phyloP scores from a whole-genome alignment of 2,329 filamentous ascomycete genomes.

The Dothideomycetes sp. region DNA sequence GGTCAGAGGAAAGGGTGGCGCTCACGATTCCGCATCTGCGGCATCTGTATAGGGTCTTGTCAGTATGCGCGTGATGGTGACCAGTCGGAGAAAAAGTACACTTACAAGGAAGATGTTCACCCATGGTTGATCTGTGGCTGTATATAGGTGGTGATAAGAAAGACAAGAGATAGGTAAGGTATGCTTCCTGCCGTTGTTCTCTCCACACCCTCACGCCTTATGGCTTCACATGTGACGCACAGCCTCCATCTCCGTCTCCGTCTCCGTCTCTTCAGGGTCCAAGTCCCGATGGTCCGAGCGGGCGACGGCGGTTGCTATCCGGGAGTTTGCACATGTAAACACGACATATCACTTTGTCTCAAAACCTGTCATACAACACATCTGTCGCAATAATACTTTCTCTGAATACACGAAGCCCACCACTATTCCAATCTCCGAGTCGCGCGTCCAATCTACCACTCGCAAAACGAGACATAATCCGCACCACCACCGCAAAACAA shows the following conservation, averaged over 20 bases:
- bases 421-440: too few species aligned
- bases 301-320: not conserved
- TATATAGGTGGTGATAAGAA: not conserved
- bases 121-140: constrained; percentile 20
- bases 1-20: constrained; percentile 10
- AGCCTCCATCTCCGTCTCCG: too few species aligned
- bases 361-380: too few species aligned
- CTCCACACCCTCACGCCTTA: too few species aligned
- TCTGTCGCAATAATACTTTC: too few species aligned
- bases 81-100: constrained; percentile 9
- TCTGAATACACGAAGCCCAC: too few species aligned
- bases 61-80: constrained; percentile 11
- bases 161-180: not conserved
- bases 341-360: not conserved
- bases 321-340: not conserved
- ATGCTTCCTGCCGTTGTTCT: too few species aligned
- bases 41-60: constrained; percentile 55
- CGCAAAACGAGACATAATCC: too few species aligned
- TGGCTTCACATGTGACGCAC: too few species aligned
- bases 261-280: not conserved
- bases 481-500: not conserved
- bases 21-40: constrained; percentile 88
- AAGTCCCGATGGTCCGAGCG: not conserved
- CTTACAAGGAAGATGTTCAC: constrained; percentile 41
- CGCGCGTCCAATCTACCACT: too few species aligned